phyloP scores from a whole-genome alignment of 306 rosid species.

The Herpetospermum pedunculosum region DNA sequence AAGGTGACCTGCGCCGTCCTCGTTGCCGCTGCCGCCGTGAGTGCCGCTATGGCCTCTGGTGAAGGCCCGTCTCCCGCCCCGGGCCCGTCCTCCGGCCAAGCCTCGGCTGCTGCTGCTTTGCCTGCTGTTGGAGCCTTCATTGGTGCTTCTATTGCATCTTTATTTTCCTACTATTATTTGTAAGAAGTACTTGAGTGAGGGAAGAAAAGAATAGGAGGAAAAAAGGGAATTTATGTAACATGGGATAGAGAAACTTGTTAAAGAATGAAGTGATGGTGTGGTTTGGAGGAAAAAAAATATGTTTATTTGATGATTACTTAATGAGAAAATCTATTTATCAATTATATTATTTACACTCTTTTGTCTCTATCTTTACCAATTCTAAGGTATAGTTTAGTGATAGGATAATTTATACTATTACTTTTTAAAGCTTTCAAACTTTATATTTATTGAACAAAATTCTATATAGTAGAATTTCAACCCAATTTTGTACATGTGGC shows the following conservation, averaged over 20 bases:
- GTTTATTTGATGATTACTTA: background rate
- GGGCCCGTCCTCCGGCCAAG: conserved; percentile 21
- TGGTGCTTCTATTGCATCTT: conserved; percentile 29
- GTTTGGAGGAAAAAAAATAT: background rate
- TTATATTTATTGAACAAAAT: too few relatives aligned
- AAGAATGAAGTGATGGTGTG: background rate
- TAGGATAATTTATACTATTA: too few relatives aligned
- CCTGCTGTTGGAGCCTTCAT: conserved; percentile 29
- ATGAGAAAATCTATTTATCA: too few relatives aligned
- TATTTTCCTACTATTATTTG: conserved; percentile 27
- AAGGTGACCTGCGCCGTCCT: conserved; percentile 19
- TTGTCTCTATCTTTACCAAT: too few relatives aligned
- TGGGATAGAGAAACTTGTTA: background rate
- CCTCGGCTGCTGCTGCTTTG: conserved; percentile 18
- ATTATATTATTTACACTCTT: too few relatives aligned
- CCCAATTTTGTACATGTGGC: too few relatives aligned
- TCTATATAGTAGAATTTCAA: too few relatives aligned
- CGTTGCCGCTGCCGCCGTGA: conserved; percentile 28
- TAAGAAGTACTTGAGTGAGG: background rate
- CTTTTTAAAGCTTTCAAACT: too few relatives aligned
- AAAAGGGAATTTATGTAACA: background rate
- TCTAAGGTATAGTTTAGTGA: too few relatives aligned
- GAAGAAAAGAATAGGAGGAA: background rate
- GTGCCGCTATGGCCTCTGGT: conserved; percentile 17
- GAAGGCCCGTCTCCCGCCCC: conserved; percentile 22